These are phyloP conservation scores for Lepidium campestre DNA, from an alignment of 441 rosid genomes.

Conservation along the genomic window DNA sequence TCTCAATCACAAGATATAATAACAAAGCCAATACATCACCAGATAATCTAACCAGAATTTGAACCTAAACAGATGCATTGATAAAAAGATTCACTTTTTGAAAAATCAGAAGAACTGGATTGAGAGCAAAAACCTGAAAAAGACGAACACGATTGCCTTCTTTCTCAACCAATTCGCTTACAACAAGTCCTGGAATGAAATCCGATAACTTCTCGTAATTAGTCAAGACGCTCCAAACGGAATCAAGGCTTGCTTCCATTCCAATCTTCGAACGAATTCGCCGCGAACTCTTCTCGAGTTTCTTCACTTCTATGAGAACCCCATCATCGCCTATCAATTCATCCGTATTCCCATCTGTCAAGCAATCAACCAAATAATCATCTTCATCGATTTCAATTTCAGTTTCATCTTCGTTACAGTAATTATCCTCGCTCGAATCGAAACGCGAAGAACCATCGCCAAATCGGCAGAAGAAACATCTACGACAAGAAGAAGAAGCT, in stretches of 20 bases:
- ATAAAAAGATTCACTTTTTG: neutral
- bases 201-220: constrained; percentile 78
- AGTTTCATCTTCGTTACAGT: neutral
- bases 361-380: constrained; percentile 27
- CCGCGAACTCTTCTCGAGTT: constrained; percentile 56
- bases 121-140: constrained; percentile 45
- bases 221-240: constrained; percentile 69
- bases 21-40: neutral
- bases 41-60: neutral
- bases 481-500: constrained; percentile 10
- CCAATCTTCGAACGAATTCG: constrained; percentile 65
- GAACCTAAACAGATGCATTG: neutral
- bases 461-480: constrained; percentile 23
- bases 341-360: constrained; percentile 33
- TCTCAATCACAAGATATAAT: neutral
- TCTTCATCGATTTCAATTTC: constrained; percentile 23
- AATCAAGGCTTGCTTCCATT: constrained; percentile 62
- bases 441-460: constrained; percentile 21
- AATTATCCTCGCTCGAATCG: constrained; percentile 19
- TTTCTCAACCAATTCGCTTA: constrained; percentile 71
- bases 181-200: constrained; percentile 75
- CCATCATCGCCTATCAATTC: constrained; percentile 39
- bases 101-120: neutral
- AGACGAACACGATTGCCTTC: constrained; percentile 65
- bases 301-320: constrained; percentile 50